Base-by-base conservation (phyloP, 129 eudicot genomes). In the Sambucus nigra region DNA sequence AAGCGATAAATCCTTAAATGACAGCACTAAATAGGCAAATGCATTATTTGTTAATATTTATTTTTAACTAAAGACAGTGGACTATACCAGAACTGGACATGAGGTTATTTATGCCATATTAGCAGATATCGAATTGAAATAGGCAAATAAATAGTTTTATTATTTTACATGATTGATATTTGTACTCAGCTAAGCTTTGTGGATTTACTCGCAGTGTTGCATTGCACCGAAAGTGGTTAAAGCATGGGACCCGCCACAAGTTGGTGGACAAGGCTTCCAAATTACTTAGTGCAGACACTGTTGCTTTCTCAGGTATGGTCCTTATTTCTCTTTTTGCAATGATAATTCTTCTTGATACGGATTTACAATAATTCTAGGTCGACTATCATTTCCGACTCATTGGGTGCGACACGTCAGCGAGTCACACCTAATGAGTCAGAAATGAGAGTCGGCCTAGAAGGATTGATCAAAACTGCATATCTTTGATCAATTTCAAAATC, bases 261-360 rank as follows among this genome's bases (percentile, higher is more conserved):
- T 49, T 62, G 51, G 31, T 64, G 51, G 56, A 32, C 58, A 54
- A 18, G 50, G 69, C 53, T 48, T 55, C 66, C 64, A 60, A 39
- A 39, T 71, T n/a, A 21, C n/a, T 65, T 73, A 81, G 84, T 81
- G 81, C 80, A 40, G 5, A 15, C 22, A 73, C 78, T 76, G 64
- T 76, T 72, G 51, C 59, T 58, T 40, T 53, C 64, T 44, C 52
- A 46, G 67, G 60, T 51, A 71, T 19, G 70, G 63, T 45, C 17
- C 63, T 57, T 59, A 20, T 35, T 67, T 47, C 44, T 62, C 17
- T 27, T 32, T 60, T 44, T 44, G 60, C 33, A 38, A 24, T 4
- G 26, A 22, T 24, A 49, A 65, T 49, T 60, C 24, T 68, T 52
- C 33, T 64, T 60, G 55, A 47, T 72, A 11, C 44, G 31, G 22